These are phyloP conservation scores for Leccinum variabile DNA, from an alignment of 1,284 basidiomycete genomes.

Conservation along the genomic window DNA sequence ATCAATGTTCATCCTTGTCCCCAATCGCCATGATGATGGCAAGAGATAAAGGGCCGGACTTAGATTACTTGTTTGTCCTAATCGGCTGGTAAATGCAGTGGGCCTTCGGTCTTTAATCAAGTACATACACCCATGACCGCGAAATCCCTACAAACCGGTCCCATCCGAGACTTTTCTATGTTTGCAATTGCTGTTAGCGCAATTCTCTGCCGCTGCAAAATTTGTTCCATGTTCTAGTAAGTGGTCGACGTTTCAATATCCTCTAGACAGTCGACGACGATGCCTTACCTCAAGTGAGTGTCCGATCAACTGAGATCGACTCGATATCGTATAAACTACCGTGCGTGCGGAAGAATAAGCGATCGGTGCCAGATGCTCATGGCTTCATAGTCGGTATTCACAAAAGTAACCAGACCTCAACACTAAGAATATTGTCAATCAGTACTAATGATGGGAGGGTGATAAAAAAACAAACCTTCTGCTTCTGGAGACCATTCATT, in stretches of 20 bases:
- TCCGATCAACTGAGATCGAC: constrained; percentile 9
- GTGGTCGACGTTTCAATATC: constrained; percentile 4
- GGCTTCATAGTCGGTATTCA: constrained; percentile 3
- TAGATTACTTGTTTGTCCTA: not conserved
- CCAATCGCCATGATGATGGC: too few species aligned
- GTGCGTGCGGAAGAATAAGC: not conserved
- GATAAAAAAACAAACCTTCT: not conserved
- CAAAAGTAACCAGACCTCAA: not conserved
- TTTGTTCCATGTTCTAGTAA: not conserved
- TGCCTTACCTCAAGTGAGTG: not conserved
- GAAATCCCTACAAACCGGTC: not conserved
- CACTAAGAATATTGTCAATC: not conserved
- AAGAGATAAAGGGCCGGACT: too few species aligned
- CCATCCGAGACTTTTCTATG: not conserved
- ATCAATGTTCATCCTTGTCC: not conserved
- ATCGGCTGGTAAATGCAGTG: not conserved
- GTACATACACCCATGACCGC: not conserved
- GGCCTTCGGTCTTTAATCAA: not conserved
- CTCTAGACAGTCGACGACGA: not conserved
- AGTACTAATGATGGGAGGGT: not conserved
- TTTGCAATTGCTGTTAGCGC: not conserved
- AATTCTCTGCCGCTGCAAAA: not conserved
- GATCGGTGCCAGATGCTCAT: not conserved
- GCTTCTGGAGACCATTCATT: not conserved
- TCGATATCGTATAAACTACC: not conserved